Evolutionary conservation across 176 grass and related monocot genomes (phyloP).

Genomic region (Eremochloa ophiuroides): DNA sequence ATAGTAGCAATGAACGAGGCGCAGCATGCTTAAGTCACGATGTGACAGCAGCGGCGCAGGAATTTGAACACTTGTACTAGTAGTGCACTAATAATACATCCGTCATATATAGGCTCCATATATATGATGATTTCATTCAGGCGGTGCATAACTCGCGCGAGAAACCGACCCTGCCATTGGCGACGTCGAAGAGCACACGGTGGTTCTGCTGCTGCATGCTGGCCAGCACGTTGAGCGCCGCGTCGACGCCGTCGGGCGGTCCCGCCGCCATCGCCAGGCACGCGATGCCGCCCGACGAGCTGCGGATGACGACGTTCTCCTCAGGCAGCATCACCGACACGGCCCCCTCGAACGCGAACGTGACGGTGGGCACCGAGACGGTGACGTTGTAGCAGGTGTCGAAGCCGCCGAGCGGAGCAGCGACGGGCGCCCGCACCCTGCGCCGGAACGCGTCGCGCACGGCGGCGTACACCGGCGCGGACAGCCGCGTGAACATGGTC

Average conservation of each 20-base stretch:
- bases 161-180: slow-evolving; percentile 58
- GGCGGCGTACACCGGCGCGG: slow-evolving; percentile 54
- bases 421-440: slow-evolving; percentile 28
- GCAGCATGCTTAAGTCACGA: too few relatives aligned
- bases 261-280: slow-evolving; percentile 78
- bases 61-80: background rate
- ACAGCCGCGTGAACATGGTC: slow-evolving; percentile 75
- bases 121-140: background rate
- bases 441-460: slow-evolving; percentile 69
- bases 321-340: slow-evolving; percentile 57
- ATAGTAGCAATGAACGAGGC: too few relatives aligned
- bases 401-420: slow-evolving; percentile 57
- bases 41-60: too few relatives aligned
- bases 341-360: slow-evolving; percentile 41
- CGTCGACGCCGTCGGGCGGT: slow-evolving; percentile 41
- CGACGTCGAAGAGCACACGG: slow-evolving; percentile 67
- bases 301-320: slow-evolving; percentile 79
- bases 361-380: slow-evolving; percentile 25
- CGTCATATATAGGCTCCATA: too few relatives aligned
- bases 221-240: slow-evolving; percentile 71
- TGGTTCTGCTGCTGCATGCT: slow-evolving; percentile 97
- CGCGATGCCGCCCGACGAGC: slow-evolving; percentile 44
- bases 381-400: slow-evolving; percentile 80
- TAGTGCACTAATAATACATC: background rate
- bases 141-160: slow-evolving; percentile 61